Evolutionary conservation across 208 protist genomes (phyloP), one percentile per base, ranked within the genome.

Genomic region (Acanthamoeba lenticulata): DNA sequence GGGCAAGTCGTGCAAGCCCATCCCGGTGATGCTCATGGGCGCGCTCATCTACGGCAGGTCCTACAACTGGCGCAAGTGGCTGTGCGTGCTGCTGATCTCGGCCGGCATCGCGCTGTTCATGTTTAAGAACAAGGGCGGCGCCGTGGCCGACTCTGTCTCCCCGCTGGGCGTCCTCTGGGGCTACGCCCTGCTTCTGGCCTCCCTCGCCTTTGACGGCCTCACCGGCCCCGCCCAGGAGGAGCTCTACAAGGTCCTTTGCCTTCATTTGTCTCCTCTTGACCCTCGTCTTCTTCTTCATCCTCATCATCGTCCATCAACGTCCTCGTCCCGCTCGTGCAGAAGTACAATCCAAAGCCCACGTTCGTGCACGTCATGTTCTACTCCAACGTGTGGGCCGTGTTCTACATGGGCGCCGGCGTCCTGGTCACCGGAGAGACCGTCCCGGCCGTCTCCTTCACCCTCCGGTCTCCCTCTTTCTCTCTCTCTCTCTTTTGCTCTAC

Each of bases 341-440:
- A 77, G 42, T 77, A 77, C 34, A 44, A 77, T n/a, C 67, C 40
- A 36, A 88, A 88, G 24, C 79, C 79, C n/a, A 40, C 79, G 7
- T 88, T 88, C 45, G 47, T 88, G 45, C 45, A 88, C 79, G 79
- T 88, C 32, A 88, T 88, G 79, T 88, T 62, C 44, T 88, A 88
- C 47, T 88, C 79, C 47, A 88, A 88, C 36, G 47, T 88, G 24
- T 88, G 79, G 79, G 79, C 79, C 19, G 47, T 88, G 3, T 5
- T 49, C 29, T 88, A 88, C 44, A 88, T 88, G 45, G n/a, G 40
- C 47, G 44, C 45, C 1, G 79, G 79, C 38, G 32, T 88, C 4
- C 79, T 88, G 0, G 38, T 88, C 27, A 88, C 79, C 6, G 79
- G 79, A 36, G 79, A 88, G 79, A 88, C 47, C 47, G 47, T 88